Evolutionary conservation across 2,329 filamentous ascomycete species (phyloP).

Genomic region (Cercospora nicotianae): DNA sequence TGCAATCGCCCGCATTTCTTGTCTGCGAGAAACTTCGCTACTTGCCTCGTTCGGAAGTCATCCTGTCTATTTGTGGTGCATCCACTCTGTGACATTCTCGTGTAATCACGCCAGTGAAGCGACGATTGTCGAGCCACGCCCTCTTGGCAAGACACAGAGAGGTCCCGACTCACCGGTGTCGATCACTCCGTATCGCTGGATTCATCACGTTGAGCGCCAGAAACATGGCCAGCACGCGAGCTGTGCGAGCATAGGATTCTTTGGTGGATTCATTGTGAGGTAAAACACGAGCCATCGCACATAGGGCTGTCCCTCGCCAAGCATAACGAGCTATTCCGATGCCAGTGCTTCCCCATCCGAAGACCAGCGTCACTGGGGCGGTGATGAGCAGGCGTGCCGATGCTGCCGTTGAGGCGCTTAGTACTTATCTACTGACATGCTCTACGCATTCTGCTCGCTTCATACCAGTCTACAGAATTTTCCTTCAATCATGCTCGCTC

Average conservation of each 20-base stretch:
- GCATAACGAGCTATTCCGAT: conserved; percentile 7
- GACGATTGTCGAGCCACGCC: conserved; percentile 6
- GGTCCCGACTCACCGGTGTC: not conserved
- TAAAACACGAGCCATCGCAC: not conserved
- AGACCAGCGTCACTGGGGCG: not conserved
- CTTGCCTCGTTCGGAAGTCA: not conserved
- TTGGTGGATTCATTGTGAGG: not conserved
- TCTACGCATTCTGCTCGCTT: not conserved
- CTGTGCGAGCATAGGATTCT: not conserved
- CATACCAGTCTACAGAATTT: not conserved
- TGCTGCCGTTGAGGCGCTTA: not conserved
- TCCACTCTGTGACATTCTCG: not conserved
- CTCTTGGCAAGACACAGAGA: not conserved
- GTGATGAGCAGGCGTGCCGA: not conserved
- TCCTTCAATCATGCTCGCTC: conserved; percentile 1
- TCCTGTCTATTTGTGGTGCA: conserved; percentile 8
- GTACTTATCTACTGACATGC: not conserved
- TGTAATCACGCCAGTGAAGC: conserved; percentile 4
- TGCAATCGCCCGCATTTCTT: not conserved
- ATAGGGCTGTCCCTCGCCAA: conserved; percentile 1
- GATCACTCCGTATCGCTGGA: not conserved
- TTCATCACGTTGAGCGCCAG: not conserved
- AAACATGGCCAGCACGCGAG: conserved; percentile 4
- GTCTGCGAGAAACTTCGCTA: not conserved
- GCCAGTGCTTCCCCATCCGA: conserved; percentile 5